Evolutionary conservation across 2,329 filamentous ascomycete species (phyloP), one percentile per base, ranked within the genome.

Genomic region (Xylariaceae sp.): DNA sequence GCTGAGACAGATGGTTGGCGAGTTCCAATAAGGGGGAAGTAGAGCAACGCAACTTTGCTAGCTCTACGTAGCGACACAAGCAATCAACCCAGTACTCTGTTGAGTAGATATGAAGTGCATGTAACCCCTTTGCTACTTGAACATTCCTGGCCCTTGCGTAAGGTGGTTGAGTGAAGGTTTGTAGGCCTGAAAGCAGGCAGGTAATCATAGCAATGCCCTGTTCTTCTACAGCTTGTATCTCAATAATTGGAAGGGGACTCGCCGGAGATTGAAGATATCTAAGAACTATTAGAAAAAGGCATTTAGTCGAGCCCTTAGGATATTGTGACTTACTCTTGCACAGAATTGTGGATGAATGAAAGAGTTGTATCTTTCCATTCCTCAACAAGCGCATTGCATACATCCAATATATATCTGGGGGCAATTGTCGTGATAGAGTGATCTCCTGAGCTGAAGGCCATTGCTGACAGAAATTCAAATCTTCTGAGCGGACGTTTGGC

Each of bases 11-110:
- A 2, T 37, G 3, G n/a, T 3, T 37, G 2, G 33, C 43, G 8
- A 47, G 43, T 2, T 29, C 16, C 2, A 37, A 21, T 11, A 47
- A 6, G 21, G 27, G 18, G 2, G 43, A 37, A n/a, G 11, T n/a
- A 8, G 13, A 21, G 15, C 3, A 1, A 37, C 11, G 3, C 7
- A 7, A 15, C 8, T 21, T 13, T 30, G n/a, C 9, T 2, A 27
- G 15, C 16, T 47, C 24, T 13, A 47, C 11, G 6, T 20, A 37
- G 3, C 43, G 24, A n/a, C 36, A 3, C 23, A 47, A 13, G 11
- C 30, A 47, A 8, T 47, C 32, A 2, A 33, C 30, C 43, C 43
- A 47, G 18, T 47, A 47, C 23, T 47, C 33, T n/a, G 32, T 47
- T 2, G 32, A 32, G 20, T 47, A 47, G 6, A 47, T 47, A 27